These are phyloP conservation scores for Neospora caninum DNA, from an alignment of 169 alveolate genomes.

Conservation along the genomic window DNA sequence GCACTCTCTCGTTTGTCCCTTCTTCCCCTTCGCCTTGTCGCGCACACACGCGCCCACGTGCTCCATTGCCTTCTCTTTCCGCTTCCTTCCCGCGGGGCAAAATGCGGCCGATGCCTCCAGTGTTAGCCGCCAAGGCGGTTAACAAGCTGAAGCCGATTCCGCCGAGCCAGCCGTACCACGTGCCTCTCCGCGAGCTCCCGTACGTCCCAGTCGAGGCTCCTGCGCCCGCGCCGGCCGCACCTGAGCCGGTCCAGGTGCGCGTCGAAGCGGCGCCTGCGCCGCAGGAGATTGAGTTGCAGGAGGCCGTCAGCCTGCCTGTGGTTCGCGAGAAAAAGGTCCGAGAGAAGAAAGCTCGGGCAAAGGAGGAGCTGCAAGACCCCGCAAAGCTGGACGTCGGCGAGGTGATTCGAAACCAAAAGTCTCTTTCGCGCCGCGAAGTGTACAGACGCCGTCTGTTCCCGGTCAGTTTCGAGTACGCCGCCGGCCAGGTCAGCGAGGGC, in stretches of 20 bases:
- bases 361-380: constrained; percentile 6
- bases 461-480: constrained; percentile 58
- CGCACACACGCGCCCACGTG: too few species aligned
- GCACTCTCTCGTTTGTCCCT: too few species aligned
- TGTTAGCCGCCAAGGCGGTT: neutral
- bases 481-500: constrained; percentile 45
- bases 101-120: neutral
- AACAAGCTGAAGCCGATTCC: neutral
- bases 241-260: neutral
- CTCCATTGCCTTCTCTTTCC: too few species aligned
- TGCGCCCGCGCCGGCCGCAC: neutral
- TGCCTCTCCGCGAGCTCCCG: neutral
- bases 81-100: neutral
- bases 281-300: neutral
- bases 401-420: constrained; percentile 34
- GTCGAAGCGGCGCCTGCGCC: neutral
- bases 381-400: constrained; percentile 33
- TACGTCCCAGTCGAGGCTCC: neutral
- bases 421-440: constrained; percentile 50
- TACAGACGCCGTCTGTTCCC: constrained; percentile 56
- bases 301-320: too few species aligned
- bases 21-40: too few species aligned
- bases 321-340: neutral
- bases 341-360: neutral
- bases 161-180: neutral